These are phyloP conservation scores for Picochlorum sp. DNA, from an alignment of 139 green algal genomes.

Conservation along the genomic window DNA sequence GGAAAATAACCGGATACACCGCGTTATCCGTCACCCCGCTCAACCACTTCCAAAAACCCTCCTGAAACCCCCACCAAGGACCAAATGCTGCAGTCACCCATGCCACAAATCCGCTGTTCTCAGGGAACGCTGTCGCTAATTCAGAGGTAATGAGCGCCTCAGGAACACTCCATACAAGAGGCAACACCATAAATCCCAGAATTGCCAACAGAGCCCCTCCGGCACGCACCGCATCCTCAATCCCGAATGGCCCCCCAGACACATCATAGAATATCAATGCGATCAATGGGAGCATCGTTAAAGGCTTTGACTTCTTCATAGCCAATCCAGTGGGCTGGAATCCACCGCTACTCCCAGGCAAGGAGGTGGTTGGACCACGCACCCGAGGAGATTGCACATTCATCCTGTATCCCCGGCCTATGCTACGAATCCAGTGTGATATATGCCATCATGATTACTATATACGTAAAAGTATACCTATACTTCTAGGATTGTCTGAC, in stretches of 20 bases:
- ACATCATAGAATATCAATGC: conserved; percentile 97
- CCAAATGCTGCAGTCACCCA: conserved; percentile 96
- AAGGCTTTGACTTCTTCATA: conserved; percentile 36
- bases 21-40: conserved; percentile 90
- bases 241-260: conserved; percentile 88
- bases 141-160: conserved; percentile 89
- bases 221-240: conserved; percentile 74
- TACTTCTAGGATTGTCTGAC: no score
- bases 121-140: conserved; percentile 87
- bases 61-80: conserved; percentile 93
- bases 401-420: not conserved
- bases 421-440: no score
- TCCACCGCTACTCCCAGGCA: not conserved
- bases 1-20: conserved; percentile 93
- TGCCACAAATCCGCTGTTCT: conserved; percentile 88
- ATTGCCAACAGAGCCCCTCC: conserved; percentile 75
- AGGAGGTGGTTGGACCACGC: conserved; percentile 1
- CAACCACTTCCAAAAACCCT: conserved; percentile 88
- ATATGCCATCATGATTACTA: no score
- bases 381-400: conserved; percentile 6
- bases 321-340: not conserved
- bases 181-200: conserved; percentile 70
- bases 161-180: conserved; percentile 80
- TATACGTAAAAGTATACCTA: no score
- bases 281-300: conserved; percentile 78